Evolutionary conservation across 2,329 filamentous ascomycete genomes (phyloP).

Genomic region (Lasiodiplodia gonubiensis): DNA sequence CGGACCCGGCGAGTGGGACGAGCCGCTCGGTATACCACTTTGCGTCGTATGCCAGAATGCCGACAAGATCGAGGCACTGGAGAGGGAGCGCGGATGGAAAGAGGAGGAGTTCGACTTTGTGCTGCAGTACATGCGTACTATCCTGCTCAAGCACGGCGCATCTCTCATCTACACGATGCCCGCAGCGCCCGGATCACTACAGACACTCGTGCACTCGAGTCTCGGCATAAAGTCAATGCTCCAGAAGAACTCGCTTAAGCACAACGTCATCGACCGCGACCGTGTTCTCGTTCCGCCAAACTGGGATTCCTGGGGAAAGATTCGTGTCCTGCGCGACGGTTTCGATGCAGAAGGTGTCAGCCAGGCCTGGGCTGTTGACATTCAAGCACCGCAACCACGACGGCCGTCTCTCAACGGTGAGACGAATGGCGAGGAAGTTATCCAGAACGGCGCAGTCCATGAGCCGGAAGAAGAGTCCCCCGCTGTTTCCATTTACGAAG

Average conservation of each 20-base stretch:
- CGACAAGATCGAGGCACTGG: conserved; percentile 87
- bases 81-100: conserved; percentile 90
- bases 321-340: conserved; percentile 85
- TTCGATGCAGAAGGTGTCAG: conserved; percentile 91
- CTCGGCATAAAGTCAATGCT: conserved; percentile 84
- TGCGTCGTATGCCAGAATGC: conserved; percentile 97
- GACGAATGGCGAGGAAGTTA: conserved; percentile 35
- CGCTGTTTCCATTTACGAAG: conserved; percentile 76
- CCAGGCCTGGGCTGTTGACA: conserved; percentile 83
- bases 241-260: conserved; percentile 50
- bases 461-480: conserved; percentile 51
- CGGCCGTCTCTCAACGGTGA: conserved; percentile 27
- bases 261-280: conserved; percentile 91
- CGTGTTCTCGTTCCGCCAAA: conserved; percentile 94
- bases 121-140: conserved; percentile 87
- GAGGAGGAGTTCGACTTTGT: conserved; percentile 97
- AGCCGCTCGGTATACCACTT: conserved; percentile 82
- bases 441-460: conserved; percentile 30
- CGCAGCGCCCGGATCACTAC: conserved; percentile 72
- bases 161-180: conserved; percentile 55
- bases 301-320: conserved; percentile 99
- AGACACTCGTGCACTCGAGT: conserved; percentile 81
- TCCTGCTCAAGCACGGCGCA: conserved; percentile 78
- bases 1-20: conserved; percentile 91
- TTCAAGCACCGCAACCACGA: conserved; percentile 56